Conservation (phyloP, 768 basidiomycete genomes). For the Clavulina sp. region DNA sequence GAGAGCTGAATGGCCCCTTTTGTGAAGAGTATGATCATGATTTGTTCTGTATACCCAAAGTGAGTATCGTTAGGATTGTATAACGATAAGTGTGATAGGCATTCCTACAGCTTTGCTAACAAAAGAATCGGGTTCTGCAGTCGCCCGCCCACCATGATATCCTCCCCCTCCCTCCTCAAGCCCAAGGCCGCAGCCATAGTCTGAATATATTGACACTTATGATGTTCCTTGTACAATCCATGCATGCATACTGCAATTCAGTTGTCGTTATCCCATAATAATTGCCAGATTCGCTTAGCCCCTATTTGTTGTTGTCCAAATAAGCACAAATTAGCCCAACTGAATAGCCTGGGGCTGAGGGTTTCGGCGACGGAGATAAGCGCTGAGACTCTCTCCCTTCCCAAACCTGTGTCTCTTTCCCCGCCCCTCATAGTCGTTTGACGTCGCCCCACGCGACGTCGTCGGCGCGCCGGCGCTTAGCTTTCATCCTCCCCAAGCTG, state of each 20-base stretch:
- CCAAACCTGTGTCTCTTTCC: background rate
- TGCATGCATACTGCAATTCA: background rate
- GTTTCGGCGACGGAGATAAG: no score
- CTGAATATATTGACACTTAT: background rate
- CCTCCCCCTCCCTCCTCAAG: background rate
- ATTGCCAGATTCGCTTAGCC: background rate
- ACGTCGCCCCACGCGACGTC: background rate
- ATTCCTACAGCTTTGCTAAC: background rate
- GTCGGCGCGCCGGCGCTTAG: background rate
- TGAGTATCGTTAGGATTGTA: no score
- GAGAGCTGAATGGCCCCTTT: background rate
- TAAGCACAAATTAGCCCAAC: no score
- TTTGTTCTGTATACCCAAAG: no score
- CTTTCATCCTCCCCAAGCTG: conserved; percentile 7
- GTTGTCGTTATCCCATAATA: background rate
- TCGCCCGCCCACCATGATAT: background rate
- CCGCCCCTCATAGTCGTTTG: conserved; percentile 3
- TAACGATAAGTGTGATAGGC: background rate
- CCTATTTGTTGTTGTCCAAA: background rate
- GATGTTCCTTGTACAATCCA: background rate
- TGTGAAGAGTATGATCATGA: background rate
- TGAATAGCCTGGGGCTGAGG: no score
- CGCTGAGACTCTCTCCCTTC: background rate
- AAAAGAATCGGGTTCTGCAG: background rate
- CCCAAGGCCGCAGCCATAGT: no score